Percentiles rank a stretch among this genome's conserved stretches.
Conservation (phyloP, 139 green algal genomes). For the Deuterostichococcus epilithicus region DNA sequence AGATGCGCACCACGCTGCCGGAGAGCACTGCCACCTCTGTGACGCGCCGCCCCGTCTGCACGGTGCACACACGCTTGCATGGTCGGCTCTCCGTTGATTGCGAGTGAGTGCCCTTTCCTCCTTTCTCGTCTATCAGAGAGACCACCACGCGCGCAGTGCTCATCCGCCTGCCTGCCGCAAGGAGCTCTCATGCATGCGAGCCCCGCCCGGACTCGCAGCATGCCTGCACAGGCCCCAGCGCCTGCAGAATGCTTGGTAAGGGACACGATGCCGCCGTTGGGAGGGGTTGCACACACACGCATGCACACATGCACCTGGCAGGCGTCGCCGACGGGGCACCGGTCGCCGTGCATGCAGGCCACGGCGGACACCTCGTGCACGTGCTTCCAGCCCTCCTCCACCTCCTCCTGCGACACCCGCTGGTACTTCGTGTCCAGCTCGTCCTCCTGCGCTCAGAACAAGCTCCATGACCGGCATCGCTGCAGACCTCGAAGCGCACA, state of each 20-base stretch:
- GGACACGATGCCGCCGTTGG: too few relatives aligned
- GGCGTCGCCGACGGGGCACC: conserved; percentile 44
- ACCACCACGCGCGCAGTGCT: not conserved
- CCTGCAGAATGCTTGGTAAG: too few relatives aligned
- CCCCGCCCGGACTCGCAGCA: too few relatives aligned
- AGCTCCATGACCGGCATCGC: too few relatives aligned
- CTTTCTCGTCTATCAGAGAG: too few relatives aligned
- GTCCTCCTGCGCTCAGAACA: conserved; percentile 17
- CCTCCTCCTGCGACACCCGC: conserved; percentile 33
- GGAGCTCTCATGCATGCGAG: not conserved
- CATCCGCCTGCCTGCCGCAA: not conserved
- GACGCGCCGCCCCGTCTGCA: conserved; percentile 50
- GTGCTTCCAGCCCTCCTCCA: conserved; percentile 52
- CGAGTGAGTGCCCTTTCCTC: too few relatives aligned
- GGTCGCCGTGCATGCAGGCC: conserved; percentile 65
- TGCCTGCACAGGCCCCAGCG: too few relatives aligned
- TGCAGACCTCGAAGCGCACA: too few relatives aligned
- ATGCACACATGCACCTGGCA: conserved; percentile 43
- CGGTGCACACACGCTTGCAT: not conserved
- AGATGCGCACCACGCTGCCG: conserved; percentile 71
- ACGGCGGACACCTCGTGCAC: conserved; percentile 40
- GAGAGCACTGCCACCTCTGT: conserved; percentile 61
- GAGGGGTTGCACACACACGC: not conserved
- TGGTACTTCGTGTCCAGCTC: conserved; percentile 70
- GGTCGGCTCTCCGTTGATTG: not conserved